A percentile compares a stretch with the other conserved stretches of the same genome.
Evolutionary conservation across 176 grass and related monocot genomes (phyloP).

Genomic region (Eleusine indica): DNA sequence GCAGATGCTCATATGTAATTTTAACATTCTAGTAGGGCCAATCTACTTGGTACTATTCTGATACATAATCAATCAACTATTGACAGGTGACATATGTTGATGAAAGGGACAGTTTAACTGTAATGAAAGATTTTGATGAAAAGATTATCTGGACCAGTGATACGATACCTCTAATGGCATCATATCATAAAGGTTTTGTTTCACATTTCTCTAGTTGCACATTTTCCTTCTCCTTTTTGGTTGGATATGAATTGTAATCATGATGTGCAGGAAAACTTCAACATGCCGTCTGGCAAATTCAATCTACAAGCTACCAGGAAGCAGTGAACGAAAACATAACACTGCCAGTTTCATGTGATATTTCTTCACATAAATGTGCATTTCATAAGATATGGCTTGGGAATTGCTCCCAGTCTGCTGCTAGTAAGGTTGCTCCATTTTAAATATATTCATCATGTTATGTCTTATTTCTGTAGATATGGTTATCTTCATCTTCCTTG

Average conservation of each 20-base stretch:
- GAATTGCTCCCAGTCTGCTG: slow-evolving; percentile 71
- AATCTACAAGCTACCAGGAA: slow-evolving; percentile 49
- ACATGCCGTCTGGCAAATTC: slow-evolving; percentile 85
- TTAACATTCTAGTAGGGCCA: slow-evolving; percentile 20
- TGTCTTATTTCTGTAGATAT: slow-evolving; percentile 24
- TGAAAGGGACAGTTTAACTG: slow-evolving; percentile 66
- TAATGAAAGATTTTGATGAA: slow-evolving; percentile 99
- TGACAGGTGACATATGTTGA: slow-evolving; percentile 82
- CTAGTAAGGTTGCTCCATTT: slow-evolving; percentile 73
- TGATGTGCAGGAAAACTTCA: slow-evolving; percentile 72
- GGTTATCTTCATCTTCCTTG: slow-evolving; percentile 21
- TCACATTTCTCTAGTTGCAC: slow-evolving; percentile 21
- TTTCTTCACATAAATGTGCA: slow-evolving; percentile 58
- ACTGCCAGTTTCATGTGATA: slow-evolving; percentile 47
- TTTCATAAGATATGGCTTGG: slow-evolving; percentile 93
- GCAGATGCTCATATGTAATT: not conserved
- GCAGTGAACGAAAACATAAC: slow-evolving; percentile 38
- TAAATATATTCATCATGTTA: slow-evolving; percentile 14
- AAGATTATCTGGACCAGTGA: slow-evolving; percentile 87
- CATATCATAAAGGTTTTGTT: slow-evolving; percentile 83
- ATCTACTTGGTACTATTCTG: slow-evolving; percentile 16
- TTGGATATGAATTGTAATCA: slow-evolving; percentile 25
- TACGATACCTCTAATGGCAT: slow-evolving; percentile 87
- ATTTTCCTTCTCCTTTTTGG: slow-evolving; percentile 30
- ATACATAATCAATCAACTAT: slow-evolving; percentile 30